phyloP scores from a whole-genome alignment of 495 filamentous ascomycete genomes.

The Trichoderma virens region DNA sequence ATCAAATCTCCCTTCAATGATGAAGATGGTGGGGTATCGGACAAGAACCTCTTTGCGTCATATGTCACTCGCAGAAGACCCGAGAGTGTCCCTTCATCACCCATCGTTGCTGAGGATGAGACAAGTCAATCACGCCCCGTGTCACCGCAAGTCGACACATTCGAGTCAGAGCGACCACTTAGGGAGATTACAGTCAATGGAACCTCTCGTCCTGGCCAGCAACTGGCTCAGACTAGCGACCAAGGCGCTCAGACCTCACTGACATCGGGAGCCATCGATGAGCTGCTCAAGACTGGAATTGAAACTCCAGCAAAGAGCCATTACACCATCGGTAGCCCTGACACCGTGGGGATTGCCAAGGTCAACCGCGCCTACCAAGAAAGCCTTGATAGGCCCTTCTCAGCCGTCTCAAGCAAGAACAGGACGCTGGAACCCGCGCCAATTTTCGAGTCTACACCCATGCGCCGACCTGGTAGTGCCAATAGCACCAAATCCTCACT shows the following conservation, averaged over 20 bases:
- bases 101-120: slow-evolving; percentile 50
- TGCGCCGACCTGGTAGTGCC: slow-evolving; percentile 59
- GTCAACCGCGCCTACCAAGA: slow-evolving; percentile 27
- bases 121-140: slow-evolving; percentile 37
- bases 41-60: slow-evolving; percentile 35
- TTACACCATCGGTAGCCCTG: slow-evolving; percentile 20
- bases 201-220: slow-evolving; percentile 20
- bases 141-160: slow-evolving; percentile 27
- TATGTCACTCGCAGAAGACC: slow-evolving; percentile 29
- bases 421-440: slow-evolving; percentile 18
- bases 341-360: slow-evolving; percentile 26
- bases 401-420: slow-evolving; percentile 29
- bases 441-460: slow-evolving; percentile 17
- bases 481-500: slow-evolving; percentile 44
- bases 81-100: slow-evolving; percentile 24
- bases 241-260: slow-evolving; percentile 41
- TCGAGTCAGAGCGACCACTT: slow-evolving; percentile 35
- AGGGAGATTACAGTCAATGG: slow-evolving; percentile 34
- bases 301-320: slow-evolving; percentile 12
- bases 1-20: slow-evolving; percentile 10
- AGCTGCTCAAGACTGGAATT: slow-evolving; percentile 18
- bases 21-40: slow-evolving; percentile 14
- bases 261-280: slow-evolving; percentile 24
- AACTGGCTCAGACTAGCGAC: slow-evolving; percentile 58
- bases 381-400: slow-evolving; percentile 29